Evolutionary conservation across 345 rosid species (phyloP).

Genomic region (Populus euphratica): DNA sequence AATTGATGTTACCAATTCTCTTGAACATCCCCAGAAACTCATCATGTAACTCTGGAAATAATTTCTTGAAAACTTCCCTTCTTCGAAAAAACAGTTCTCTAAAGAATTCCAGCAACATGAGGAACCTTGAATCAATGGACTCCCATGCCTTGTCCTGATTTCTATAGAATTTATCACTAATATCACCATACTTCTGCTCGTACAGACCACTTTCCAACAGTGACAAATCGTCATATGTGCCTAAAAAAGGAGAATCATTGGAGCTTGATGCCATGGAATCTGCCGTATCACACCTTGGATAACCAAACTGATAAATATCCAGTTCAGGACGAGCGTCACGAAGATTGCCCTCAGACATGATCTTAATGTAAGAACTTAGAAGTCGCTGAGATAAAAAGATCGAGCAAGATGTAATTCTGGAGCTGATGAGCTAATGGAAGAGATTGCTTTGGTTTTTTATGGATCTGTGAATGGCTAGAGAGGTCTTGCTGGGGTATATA

Average conservation of each 20-base stretch:
- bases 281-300: background rate
- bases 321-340: background rate
- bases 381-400: background rate
- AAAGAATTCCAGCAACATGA: slow-evolving; percentile 30
- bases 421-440: background rate
- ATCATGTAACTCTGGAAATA: slow-evolving; percentile 29
- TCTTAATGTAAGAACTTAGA: background rate
- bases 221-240: background rate
- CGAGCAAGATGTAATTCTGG: background rate
- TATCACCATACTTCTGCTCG: background rate
- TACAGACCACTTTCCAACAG: slow-evolving; percentile 9
- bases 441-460: background rate
- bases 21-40: slow-evolving; percentile 20
- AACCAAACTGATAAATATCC: background rate
- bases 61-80: slow-evolving; percentile 32
- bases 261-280: background rate
- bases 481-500: background rate
- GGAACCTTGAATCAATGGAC: slow-evolving; percentile 32
- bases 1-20: slow-evolving; percentile 4
- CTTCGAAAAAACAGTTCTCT: slow-evolving; percentile 29
- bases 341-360: background rate
- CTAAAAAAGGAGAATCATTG: background rate
- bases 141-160: background rate
- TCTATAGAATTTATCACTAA: background rate
- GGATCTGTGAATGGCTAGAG: background rate